These are phyloP conservation scores for Piedraia hortae DNA, from an alignment of 2,329 filamentous ascomycete species.

Conservation along the genomic window DNA sequence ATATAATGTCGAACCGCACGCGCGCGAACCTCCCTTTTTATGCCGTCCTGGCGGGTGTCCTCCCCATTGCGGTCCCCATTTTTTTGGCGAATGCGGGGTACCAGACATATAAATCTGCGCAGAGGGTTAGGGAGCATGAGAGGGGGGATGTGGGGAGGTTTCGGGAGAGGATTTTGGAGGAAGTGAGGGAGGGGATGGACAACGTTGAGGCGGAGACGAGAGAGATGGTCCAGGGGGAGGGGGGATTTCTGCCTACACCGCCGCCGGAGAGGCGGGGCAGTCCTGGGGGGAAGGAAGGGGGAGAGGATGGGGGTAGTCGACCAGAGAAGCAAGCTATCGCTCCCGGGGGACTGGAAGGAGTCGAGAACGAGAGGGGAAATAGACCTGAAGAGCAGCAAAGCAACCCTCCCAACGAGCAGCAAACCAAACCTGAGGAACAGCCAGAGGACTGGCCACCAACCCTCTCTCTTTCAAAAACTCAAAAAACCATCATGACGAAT, in stretches of 20 bases:
- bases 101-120: slow-evolving; percentile 47
- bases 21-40: slow-evolving; percentile 33
- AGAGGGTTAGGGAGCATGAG: slow-evolving; percentile 52
- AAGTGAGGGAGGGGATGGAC: slow-evolving; percentile 49
- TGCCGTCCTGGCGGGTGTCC: slow-evolving; percentile 35
- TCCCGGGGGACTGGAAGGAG: background rate
- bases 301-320: no score
- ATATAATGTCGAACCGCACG: slow-evolving; percentile 21
- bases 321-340: slow-evolving; percentile 8
- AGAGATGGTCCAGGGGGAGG: slow-evolving; percentile 26
- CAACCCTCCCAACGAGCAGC: slow-evolving; percentile 8
- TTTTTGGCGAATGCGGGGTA: slow-evolving; percentile 52
- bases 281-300: no score
- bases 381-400: slow-evolving; percentile 1
- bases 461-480: slow-evolving; percentile 48
- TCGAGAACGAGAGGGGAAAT: no score
- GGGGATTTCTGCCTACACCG: slow-evolving; percentile 39
- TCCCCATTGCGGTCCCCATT: slow-evolving; percentile 42
- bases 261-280: no score
- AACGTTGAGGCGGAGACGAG: slow-evolving; percentile 49
- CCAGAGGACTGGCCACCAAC: slow-evolving; percentile 32
- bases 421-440: slow-evolving; percentile 2
- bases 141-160: slow-evolving; percentile 37
- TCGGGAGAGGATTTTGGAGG: slow-evolving; percentile 46
- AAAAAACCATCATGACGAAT: slow-evolving; percentile 62